Conservation (phyloP, 768 basidiomycete species). For the Xanthoconium purpureum region DNA sequence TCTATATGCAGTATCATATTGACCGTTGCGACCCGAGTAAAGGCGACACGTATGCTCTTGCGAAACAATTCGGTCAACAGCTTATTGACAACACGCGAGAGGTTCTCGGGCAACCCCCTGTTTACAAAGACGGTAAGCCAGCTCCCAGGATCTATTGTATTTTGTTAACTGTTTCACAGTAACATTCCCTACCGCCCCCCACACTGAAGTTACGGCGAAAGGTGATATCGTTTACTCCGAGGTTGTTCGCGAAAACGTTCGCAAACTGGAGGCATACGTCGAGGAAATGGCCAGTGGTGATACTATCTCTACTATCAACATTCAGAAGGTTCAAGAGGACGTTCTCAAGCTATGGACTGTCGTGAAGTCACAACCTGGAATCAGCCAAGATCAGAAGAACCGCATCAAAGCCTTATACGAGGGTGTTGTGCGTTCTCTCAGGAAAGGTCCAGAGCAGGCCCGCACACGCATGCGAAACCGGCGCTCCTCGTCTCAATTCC, state of each 20-base stretch:
- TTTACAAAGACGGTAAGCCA: slow-evolving; percentile 89
- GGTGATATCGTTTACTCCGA: slow-evolving; percentile 96
- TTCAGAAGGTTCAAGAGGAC: slow-evolving; percentile 97
- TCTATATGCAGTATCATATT: slow-evolving; percentile 96
- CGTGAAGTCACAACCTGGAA: slow-evolving; percentile 95
- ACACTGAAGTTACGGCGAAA: slow-evolving; percentile 88
- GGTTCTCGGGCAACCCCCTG: slow-evolving; percentile 76
- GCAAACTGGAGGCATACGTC: slow-evolving; percentile 96
- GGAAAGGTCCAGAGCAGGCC: slow-evolving; percentile 67
- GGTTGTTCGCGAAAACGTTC: slow-evolving; percentile 92
- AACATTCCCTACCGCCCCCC: slow-evolving; percentile 97
- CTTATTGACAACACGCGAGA: slow-evolving; percentile 91
- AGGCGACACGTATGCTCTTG: slow-evolving; percentile 92
- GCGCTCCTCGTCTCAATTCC: slow-evolving; percentile 94
- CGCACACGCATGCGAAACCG: slow-evolving; percentile 63
- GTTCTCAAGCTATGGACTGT: slow-evolving; percentile 96
- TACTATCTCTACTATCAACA: slow-evolving; percentile 81
- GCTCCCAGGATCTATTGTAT: background rate
- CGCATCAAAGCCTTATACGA: slow-evolving; percentile 94
- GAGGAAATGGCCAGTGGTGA: slow-evolving; percentile 98
- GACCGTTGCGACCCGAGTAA: slow-evolving; percentile 73
- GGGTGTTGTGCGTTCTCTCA: slow-evolving; percentile 90
- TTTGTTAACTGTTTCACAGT: slow-evolving; percentile 43
- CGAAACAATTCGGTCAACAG: slow-evolving; percentile 95
- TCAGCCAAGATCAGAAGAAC: slow-evolving; percentile 95